Conservation (phyloP, 2,329 filamentous ascomycete species). For the Cryphonectria naterciae region DNA sequence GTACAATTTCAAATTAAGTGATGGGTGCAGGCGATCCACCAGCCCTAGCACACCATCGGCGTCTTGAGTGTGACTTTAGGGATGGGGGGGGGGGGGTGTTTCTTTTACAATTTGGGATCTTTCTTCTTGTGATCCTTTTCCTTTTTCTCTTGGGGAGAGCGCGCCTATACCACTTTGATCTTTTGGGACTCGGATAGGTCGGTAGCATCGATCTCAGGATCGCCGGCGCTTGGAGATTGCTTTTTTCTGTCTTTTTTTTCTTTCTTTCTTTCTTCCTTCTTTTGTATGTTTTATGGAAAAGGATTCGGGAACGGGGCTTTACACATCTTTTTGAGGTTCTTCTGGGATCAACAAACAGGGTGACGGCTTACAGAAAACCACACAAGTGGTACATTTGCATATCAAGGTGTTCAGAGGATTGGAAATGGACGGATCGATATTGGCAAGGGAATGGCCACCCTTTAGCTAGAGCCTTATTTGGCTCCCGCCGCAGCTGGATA, state of each 20-base stretch:
- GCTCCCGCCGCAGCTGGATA: not conserved
- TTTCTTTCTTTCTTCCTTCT: not conserved
- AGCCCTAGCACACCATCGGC: constrained; percentile 21
- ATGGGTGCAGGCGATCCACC: constrained; percentile 28
- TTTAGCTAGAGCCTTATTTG: not conserved
- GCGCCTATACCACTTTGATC: constrained; percentile 24
- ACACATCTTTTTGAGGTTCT: not conserved
- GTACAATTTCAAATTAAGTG: constrained; percentile 67
- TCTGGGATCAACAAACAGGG: not conserved
- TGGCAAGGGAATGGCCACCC: not conserved
- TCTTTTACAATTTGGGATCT: not conserved
- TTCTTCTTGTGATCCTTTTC: not conserved
- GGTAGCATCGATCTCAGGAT: constrained; percentile 19
- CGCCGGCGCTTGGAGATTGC: not conserved
- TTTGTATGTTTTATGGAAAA: not conserved
- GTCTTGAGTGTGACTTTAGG: not conserved
- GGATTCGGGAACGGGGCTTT: not conserved
- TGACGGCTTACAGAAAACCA: constrained; percentile 1
- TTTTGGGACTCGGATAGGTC: not conserved
- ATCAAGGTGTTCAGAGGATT: constrained; percentile 5
- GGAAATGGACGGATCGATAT: no score
- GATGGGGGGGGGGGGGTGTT: not conserved
- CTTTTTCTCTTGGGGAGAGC: not conserved
- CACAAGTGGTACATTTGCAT: constrained; percentile 1
- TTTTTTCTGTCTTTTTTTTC: not conserved